Percentiles rank a stretch among this genome's conserved stretches.
phyloP scores from a whole-genome alignment of 208 protist species.

The Herpetomonas tarakana region DNA sequence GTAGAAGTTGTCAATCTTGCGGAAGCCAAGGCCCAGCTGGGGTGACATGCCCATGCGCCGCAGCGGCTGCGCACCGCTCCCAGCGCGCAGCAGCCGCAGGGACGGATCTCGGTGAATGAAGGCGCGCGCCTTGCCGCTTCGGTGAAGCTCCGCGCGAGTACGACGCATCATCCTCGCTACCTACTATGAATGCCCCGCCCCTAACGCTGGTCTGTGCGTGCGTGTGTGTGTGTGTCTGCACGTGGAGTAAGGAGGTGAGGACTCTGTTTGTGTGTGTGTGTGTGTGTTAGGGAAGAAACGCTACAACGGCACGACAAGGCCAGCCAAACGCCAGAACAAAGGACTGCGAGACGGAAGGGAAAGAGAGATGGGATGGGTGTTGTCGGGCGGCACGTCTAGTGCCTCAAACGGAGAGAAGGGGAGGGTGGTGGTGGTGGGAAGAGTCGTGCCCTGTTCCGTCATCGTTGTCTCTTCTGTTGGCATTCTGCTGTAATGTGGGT shows the following conservation, averaged over 20 bases:
- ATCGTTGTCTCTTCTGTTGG: too few species aligned
- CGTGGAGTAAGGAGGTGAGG: neutral
- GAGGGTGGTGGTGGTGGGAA: neutral
- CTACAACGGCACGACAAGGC: too few species aligned
- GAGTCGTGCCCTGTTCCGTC: neutral
- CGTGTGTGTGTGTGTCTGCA: neutral
- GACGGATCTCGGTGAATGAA: constrained; percentile 82
- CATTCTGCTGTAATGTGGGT: too few species aligned
- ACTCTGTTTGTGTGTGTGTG: too few species aligned
- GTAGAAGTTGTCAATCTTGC: constrained; percentile 73
- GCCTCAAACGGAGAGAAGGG: neutral
- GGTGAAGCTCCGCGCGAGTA: constrained; percentile 45
- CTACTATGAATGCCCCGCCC: too few species aligned
- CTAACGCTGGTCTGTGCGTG: too few species aligned
- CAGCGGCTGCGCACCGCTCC: constrained; percentile 63
- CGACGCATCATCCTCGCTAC: constrained; percentile 48
- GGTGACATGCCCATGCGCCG: constrained; percentile 76
- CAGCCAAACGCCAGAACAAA: neutral
- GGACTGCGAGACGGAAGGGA: neutral
- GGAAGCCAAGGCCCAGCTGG: constrained; percentile 49
- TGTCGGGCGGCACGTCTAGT: neutral
- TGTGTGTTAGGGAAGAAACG: too few species aligned
- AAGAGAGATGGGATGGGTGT: neutral
- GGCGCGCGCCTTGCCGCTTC: constrained; percentile 73
- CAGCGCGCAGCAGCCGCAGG: constrained; percentile 62